Evolutionary conservation across 2,329 filamentous ascomycete genomes (phyloP).

Genomic region (Fusarium ambrosium): DNA sequence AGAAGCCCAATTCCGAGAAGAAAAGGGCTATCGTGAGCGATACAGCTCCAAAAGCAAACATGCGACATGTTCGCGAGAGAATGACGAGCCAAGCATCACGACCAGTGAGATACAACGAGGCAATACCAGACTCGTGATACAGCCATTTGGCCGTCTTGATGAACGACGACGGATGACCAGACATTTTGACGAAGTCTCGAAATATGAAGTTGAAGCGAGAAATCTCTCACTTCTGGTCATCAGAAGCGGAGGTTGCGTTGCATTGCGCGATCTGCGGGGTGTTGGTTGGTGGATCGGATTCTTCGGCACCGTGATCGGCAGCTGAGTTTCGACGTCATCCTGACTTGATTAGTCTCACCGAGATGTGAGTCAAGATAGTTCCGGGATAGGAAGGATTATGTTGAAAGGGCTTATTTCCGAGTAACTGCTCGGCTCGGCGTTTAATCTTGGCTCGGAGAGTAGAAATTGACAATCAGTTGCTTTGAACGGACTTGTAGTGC

Average conservation of each 20-base stretch:
- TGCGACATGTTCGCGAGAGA: constrained; percentile 60
- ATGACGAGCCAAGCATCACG: constrained; percentile 50
- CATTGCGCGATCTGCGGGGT: constrained; percentile 28
- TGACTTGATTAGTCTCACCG: neutral
- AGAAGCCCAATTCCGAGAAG: constrained; percentile 67
- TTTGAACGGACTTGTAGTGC: neutral
- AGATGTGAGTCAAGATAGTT: neutral
- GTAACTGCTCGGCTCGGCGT: neutral
- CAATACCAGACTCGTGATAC: constrained; percentile 63
- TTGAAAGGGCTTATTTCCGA: neutral
- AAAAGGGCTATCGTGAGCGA: constrained; percentile 73
- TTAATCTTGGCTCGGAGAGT: neutral
- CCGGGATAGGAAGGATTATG: neutral
- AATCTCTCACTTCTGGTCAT: neutral
- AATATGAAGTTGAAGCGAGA: neutral
- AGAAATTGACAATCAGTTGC: neutral
- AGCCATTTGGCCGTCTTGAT: constrained; percentile 43
- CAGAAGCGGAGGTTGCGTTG: constrained; percentile 3
- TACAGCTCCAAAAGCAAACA: constrained; percentile 74
- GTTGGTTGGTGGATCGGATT: constrained; percentile 20
- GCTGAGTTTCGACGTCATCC: constrained; percentile 15
- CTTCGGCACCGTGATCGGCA: constrained; percentile 37
- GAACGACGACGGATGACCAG: constrained; percentile 20
- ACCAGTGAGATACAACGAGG: constrained; percentile 61
- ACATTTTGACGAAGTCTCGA: constrained; percentile 5